Base-by-base conservation (phyloP, 2,329 filamentous ascomycete genomes). In the Fusarium xylarioides region DNA sequence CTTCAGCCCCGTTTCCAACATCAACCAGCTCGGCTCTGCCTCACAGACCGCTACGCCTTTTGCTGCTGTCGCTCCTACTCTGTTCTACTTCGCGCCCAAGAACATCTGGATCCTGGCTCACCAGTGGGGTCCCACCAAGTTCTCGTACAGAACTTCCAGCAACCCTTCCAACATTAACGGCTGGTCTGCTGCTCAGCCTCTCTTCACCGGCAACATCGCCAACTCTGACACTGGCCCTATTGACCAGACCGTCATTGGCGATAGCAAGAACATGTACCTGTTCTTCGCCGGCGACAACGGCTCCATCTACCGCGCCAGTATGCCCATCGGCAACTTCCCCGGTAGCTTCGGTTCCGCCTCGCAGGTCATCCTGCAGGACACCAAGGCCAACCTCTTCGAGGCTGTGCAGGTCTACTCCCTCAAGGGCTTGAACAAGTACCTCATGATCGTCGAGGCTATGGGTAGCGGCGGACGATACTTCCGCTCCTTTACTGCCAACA, bases 201-300 rank as follows among this genome's bases (percentile, higher is more conserved):
- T 67, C 11, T 67, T 67, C 53, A 67, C 63, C 10, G 64, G 64
- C 28, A 5, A 5, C 0, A 67, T 67, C 4, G 16, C 38, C 62
- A 19, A 3, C 16, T 16, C 35, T 15, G 8, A 16, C 35, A 18
- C 9, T 18, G 89, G 88, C 2, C 77, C 83, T 16, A 91, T 92
- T 68, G 90, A 92, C 79, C 89, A 91, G 80, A 88, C 89, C 0
- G 71, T 92, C 63, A 92, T 92, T 70, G 89, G 88, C 44, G 91
- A 92, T 79, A 80, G 80, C 77, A 80, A 78, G 11, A 86, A 87
- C 80, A 91, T 91, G 88, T 91, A 91, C 74, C 82, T 92, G 9
- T 92, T 92, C 86, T 92, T 92, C 74, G 85, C 86, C 0, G 91
- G 89, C 12, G 91, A 92, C 80, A 91, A 92, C 70, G 91, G 91